These are phyloP conservation scores for Phyllosticta capitalensis DNA, from an alignment of 2,329 filamentous ascomycete genomes.

Conservation along the genomic window DNA sequence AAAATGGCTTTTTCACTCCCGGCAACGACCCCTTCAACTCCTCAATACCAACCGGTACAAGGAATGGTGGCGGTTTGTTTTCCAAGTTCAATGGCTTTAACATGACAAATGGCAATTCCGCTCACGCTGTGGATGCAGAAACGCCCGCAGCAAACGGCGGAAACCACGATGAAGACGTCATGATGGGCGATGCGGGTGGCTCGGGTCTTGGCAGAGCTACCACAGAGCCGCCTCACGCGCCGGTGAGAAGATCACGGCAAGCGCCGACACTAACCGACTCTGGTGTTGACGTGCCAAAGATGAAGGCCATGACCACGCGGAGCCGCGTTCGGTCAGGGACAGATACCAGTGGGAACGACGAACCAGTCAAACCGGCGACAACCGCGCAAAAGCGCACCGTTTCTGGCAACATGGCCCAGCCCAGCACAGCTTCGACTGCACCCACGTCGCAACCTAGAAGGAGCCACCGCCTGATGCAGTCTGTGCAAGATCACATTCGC, in stretches of 20 bases:
- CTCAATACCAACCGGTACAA: slow-evolving; percentile 22
- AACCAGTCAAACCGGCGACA: slow-evolving; percentile 24
- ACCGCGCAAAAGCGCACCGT: slow-evolving; percentile 76
- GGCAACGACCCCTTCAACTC: slow-evolving; percentile 37
- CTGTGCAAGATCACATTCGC: slow-evolving; percentile 55
- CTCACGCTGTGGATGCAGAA: slow-evolving; percentile 28
- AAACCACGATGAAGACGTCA: slow-evolving; percentile 34
- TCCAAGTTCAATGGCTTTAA: slow-evolving; percentile 35
- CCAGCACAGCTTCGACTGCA: slow-evolving; percentile 23
- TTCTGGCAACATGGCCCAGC: slow-evolving; percentile 61
- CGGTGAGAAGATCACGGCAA: slow-evolving; percentile 30
- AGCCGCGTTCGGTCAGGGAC: slow-evolving; percentile 30
- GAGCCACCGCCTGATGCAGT: slow-evolving; percentile 33
- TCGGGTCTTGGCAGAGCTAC: slow-evolving; percentile 20
- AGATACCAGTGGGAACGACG: slow-evolving; percentile 28
- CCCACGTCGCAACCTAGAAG: slow-evolving; percentile 35
- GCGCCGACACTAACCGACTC: slow-evolving; percentile 24
- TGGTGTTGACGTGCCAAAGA: slow-evolving; percentile 26
- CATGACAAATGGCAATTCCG: slow-evolving; percentile 16
- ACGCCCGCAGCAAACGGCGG: slow-evolving; percentile 37
- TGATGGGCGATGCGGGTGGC: slow-evolving; percentile 29
- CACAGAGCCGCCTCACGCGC: slow-evolving; percentile 41
- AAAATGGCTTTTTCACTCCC: slow-evolving; percentile 19
- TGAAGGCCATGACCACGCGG: slow-evolving; percentile 31
- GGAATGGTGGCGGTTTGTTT: slow-evolving; percentile 26